These are phyloP conservation scores for Chytridium lagenaria DNA, from an alignment of 371 early-diverging fungal genomes.

Conservation along the genomic window DNA sequence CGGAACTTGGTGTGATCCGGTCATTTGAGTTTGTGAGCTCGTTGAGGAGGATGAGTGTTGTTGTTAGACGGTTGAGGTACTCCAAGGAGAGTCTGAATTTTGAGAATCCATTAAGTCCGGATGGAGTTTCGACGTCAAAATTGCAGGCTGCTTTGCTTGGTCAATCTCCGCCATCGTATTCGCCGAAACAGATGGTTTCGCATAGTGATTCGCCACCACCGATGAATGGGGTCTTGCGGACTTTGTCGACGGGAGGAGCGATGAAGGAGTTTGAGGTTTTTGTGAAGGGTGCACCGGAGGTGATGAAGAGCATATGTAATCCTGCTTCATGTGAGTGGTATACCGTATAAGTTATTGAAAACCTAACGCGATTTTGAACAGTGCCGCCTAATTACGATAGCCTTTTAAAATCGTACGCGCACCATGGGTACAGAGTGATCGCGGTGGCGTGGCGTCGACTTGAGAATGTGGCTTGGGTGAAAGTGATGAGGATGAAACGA, in stretches of 20 bases:
- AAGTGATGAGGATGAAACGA: constrained; percentile 81
- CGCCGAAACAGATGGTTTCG: not conserved
- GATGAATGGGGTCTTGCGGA: not conserved
- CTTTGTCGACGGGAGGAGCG: not conserved
- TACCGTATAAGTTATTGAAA: constrained; percentile 17
- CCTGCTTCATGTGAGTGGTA: constrained; percentile 56
- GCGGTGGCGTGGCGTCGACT: constrained; percentile 85
- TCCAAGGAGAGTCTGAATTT: constrained; percentile 8
- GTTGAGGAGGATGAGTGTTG: constrained; percentile 94
- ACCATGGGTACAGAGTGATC: constrained; percentile 95
- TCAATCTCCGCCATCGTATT: not conserved
- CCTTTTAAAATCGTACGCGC: constrained; percentile 82
- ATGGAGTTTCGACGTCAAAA: not conserved
- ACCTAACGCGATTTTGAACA: constrained; percentile 39
- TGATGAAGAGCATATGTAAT: constrained; percentile 83
- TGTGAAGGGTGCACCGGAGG: constrained; percentile 98
- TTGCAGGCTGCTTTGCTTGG: not conserved
- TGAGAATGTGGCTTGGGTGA: constrained; percentile 71
- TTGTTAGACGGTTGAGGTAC: constrained; percentile 61
- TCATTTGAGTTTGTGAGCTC: constrained; percentile 95
- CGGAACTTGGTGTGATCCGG: constrained; percentile 90
- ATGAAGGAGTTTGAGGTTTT: constrained; percentile 77
- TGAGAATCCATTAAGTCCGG: not conserved
- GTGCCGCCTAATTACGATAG: constrained; percentile 86
- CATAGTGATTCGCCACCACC: not conserved